Evolutionary conservation across 805 yeast species (phyloP).

Genomic region (Wickerhamomyces canadensis): DNA sequence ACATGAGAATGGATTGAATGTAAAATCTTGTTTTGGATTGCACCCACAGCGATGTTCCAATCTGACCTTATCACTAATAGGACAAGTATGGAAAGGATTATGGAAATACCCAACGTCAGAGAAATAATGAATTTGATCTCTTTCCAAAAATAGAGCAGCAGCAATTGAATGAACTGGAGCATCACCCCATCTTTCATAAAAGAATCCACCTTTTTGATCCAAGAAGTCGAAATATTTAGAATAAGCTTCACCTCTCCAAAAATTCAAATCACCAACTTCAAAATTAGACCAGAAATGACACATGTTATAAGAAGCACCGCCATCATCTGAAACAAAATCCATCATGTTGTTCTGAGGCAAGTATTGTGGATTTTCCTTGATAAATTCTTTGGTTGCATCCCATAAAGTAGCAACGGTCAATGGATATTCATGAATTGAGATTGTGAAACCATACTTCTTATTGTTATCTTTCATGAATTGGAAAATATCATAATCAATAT

Average conservation of each 20-base stretch:
- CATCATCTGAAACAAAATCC: constrained; percentile 59
- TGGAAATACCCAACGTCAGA: constrained; percentile 75
- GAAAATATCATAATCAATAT: constrained; percentile 63
- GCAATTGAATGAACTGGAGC: constrained; percentile 85
- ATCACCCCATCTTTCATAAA: constrained; percentile 90
- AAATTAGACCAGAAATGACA: constrained; percentile 86
- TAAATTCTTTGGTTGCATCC: constrained; percentile 46
- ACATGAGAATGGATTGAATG: constrained; percentile 79
- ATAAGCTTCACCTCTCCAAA: constrained; percentile 62
- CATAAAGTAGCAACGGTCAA: constrained; percentile 64
- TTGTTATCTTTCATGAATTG: constrained; percentile 49
- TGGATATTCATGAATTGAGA: constrained; percentile 60
- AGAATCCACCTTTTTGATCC: constrained; percentile 73
- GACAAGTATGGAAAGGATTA: constrained; percentile 78
- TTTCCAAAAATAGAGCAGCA: constrained; percentile 54
- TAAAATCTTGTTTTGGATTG: constrained; percentile 64
- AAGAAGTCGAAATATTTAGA: constrained; percentile 54
- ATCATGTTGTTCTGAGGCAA: constrained; percentile 46
- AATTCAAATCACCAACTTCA: constrained; percentile 66
- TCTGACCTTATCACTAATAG: constrained; percentile 59
- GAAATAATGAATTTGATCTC: constrained; percentile 61
- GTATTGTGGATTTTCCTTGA: constrained; percentile 36
- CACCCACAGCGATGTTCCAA: constrained; percentile 66
- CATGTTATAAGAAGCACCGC: constrained; percentile 61
- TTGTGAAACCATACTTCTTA: constrained; percentile 63